Conservation (phyloP, 352 stramenopile genomes). For the Pythium guiyangense region DNA sequence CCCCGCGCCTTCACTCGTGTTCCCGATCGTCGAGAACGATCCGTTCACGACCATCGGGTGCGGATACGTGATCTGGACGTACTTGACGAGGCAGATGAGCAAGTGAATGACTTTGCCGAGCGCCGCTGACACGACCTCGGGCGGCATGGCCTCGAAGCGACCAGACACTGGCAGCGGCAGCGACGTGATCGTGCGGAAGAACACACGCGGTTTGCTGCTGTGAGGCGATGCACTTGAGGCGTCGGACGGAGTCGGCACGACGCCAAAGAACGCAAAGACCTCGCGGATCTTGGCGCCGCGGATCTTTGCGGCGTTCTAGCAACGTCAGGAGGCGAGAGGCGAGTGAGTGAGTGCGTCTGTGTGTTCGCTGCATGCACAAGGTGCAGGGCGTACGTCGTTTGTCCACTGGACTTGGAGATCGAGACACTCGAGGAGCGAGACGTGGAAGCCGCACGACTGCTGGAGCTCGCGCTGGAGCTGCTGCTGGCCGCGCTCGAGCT, state of each 20-base stretch:
- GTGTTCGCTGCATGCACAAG: neutral
- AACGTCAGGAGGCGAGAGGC: neutral
- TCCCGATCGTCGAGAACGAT: constrained; percentile 86
- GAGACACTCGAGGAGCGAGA: constrained; percentile 51
- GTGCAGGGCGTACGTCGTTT: constrained; percentile 27
- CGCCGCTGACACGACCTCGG: constrained; percentile 65
- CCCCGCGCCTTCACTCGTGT: constrained; percentile 64
- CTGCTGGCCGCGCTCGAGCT: constrained; percentile 38
- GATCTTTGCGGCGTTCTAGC: constrained; percentile 54
- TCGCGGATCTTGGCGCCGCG: constrained; percentile 66
- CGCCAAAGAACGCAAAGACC: constrained; percentile 59
- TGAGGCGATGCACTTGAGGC: neutral
- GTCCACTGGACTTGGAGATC: constrained; percentile 64
- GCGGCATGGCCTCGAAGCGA: constrained; percentile 62
- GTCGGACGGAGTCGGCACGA: constrained; percentile 4
- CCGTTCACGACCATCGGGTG: constrained; percentile 85
- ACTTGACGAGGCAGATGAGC: constrained; percentile 62
- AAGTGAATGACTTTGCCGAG: constrained; percentile 77
- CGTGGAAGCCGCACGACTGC: constrained; percentile 31
- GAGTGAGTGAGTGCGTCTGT: neutral
- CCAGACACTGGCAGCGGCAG: constrained; percentile 71
- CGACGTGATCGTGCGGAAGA: constrained; percentile 62
- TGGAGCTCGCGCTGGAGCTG: constrained; percentile 28
- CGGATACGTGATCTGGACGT: constrained; percentile 60
- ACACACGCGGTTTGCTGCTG: constrained; percentile 11